Evolutionary conservation across 2,329 filamentous ascomycete genomes (phyloP).

Genomic region (Lecanicillium sp.): DNA sequence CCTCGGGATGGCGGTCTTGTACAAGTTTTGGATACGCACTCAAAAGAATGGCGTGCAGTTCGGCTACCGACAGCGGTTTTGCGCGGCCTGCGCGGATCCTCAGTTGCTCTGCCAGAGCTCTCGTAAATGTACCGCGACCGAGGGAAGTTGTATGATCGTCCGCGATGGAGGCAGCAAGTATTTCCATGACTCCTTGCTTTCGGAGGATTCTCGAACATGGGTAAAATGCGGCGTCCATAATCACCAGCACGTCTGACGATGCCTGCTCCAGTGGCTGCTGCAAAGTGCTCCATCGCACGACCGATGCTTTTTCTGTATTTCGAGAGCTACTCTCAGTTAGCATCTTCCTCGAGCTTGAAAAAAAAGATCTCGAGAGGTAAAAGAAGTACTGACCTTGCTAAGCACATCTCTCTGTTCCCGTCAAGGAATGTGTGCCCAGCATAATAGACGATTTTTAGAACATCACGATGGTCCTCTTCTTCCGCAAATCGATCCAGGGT

Average conservation of each 20-base stretch:
- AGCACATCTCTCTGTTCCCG: constrained; percentile 49
- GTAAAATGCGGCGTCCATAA: constrained; percentile 55
- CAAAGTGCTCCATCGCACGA: constrained; percentile 50
- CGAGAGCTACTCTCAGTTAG: constrained; percentile 36
- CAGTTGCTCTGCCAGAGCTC: constrained; percentile 43
- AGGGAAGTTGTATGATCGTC: constrained; percentile 44
- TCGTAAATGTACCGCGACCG: constrained; percentile 48
- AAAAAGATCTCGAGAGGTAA: no score
- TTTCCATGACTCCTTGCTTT: constrained; percentile 48
- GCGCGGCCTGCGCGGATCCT: constrained; percentile 40
- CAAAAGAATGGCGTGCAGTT: constrained; percentile 49
- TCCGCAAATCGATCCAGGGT: constrained; percentile 48
- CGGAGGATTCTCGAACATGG: constrained; percentile 47
- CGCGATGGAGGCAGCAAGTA: constrained; percentile 50
- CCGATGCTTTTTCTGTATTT: constrained; percentile 37
- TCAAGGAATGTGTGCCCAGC: constrained; percentile 50
- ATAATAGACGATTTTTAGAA: constrained; percentile 55
- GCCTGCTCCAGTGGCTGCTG: constrained; percentile 52
- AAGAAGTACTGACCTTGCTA: constrained; percentile 43
- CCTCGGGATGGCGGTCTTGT: constrained; percentile 42
- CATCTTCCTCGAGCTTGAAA: constrained; percentile 13
- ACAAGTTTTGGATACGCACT: constrained; percentile 47
- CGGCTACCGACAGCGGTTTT: constrained; percentile 43
- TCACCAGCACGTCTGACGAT: constrained; percentile 47
- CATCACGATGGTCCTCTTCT: constrained; percentile 47